Conservation (phyloP, 2,329 filamentous ascomycete genomes). For the Podosphaera fusca region DNA sequence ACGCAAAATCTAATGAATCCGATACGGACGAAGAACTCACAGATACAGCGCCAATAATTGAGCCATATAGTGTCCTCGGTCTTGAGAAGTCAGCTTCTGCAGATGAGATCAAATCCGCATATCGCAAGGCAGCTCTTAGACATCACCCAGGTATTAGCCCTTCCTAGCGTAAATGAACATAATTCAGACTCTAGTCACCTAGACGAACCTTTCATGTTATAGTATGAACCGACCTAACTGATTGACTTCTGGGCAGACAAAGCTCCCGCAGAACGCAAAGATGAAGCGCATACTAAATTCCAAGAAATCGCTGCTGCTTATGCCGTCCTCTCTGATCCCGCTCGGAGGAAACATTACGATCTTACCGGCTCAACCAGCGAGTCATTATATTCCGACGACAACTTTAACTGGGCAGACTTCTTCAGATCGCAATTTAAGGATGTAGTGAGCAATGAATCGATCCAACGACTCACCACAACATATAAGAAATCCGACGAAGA, state of each 20-base stretch:
- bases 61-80: slow-evolving; percentile 62
- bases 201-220: not conserved
- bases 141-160: slow-evolving; percentile 49
- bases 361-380: slow-evolving; percentile 74
- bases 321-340: slow-evolving; percentile 66
- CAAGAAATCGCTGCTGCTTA: slow-evolving; percentile 87
- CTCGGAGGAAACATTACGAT: slow-evolving; percentile 69
- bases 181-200: not conserved
- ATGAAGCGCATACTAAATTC: slow-evolving; percentile 56
- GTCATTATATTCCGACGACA: slow-evolving; percentile 42
- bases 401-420: slow-evolving; percentile 76
- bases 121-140: slow-evolving; percentile 72
- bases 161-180: not conserved
- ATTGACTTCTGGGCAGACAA: slow-evolving; percentile 36
- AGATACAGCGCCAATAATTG: slow-evolving; percentile 20
- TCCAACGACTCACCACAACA: slow-evolving; percentile 48
- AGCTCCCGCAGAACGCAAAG: slow-evolving; percentile 41
- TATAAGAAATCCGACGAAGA: slow-evolving; percentile 84
- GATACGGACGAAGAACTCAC: slow-evolving; percentile 9
- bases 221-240: not conserved
- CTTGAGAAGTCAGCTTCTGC: slow-evolving; percentile 47
- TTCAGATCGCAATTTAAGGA: slow-evolving; percentile 68
- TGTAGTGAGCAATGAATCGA: slow-evolving; percentile 48
- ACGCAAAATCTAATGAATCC: not conserved
- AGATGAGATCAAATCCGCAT: slow-evolving; percentile 70